phyloP scores from a whole-genome alignment of 2,329 filamentous ascomycete genomes.

The Plenodomus tracheiphilus region DNA sequence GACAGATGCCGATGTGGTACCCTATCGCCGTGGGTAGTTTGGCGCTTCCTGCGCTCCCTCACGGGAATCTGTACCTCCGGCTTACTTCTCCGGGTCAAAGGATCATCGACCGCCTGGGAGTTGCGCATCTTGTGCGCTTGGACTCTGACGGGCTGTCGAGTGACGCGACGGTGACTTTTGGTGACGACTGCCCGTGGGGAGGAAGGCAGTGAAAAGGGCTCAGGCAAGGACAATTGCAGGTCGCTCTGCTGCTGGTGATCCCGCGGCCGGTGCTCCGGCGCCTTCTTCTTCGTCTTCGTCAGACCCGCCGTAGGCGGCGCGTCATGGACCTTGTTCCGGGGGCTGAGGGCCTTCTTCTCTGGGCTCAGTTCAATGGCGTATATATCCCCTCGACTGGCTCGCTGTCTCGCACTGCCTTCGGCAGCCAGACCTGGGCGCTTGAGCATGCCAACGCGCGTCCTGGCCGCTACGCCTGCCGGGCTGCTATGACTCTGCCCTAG shows the following conservation, averaged over 20 bases:
- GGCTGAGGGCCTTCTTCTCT: conserved; percentile 14
- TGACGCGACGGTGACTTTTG: background rate
- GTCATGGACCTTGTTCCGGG: conserved; percentile 11
- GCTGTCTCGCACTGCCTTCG: conserved; percentile 4
- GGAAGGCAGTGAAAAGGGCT: background rate
- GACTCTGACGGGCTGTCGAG: too few relatives aligned
- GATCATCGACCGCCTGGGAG: background rate
- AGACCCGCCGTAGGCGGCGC: conserved; percentile 10
- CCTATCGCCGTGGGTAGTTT: too few relatives aligned
- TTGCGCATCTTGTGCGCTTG: background rate
- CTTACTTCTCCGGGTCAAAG: background rate
- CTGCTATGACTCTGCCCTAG: conserved; percentile 9
- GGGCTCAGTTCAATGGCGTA: conserved; percentile 28
- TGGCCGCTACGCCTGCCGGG: conserved; percentile 4
- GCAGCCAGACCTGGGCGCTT: conserved; percentile 15
- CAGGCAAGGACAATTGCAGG: too few relatives aligned
- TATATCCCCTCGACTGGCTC: conserved; percentile 13
- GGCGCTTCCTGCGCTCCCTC: background rate
- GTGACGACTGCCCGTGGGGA: background rate
- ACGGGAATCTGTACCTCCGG: background rate
- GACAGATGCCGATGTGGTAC: too few relatives aligned
- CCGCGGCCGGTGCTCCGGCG: too few relatives aligned
- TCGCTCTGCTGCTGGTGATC: too few relatives aligned
- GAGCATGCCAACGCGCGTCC: conserved; percentile 18
- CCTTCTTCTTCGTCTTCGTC: too few relatives aligned